A percentile compares a stretch with the other conserved stretches of the same genome.
Conservation (phyloP, 2,329 filamentous ascomycete species). For the Pleurostoma richardsiae region DNA sequence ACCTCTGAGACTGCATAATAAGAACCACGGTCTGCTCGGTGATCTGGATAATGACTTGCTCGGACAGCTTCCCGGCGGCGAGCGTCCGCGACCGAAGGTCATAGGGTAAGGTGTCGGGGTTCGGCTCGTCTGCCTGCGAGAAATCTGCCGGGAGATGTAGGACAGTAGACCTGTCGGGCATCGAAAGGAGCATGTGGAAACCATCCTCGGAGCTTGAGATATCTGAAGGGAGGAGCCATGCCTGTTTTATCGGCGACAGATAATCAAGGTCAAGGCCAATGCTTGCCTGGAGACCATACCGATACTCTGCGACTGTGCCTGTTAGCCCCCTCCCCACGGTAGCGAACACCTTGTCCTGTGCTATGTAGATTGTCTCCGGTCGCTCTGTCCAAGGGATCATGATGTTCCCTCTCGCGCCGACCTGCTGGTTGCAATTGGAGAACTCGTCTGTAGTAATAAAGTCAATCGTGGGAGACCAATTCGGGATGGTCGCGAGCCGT, state of each 20-base stretch:
- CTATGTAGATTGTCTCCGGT: slow-evolving; percentile 45
- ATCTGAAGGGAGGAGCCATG: slow-evolving; percentile 43
- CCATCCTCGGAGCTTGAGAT: slow-evolving; percentile 15
- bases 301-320: slow-evolving; percentile 63
- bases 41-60: slow-evolving; percentile 43
- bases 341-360: slow-evolving; percentile 58
- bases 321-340: slow-evolving; percentile 59
- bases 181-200: slow-evolving; percentile 39
- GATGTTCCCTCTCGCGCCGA: slow-evolving; percentile 9
- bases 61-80: slow-evolving; percentile 29
- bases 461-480: slow-evolving; percentile 58
- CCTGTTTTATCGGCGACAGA: slow-evolving; percentile 40
- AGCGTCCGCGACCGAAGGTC: slow-evolving; percentile 51
- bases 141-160: slow-evolving; percentile 45
- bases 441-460: slow-evolving; percentile 40
- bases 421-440: slow-evolving; percentile 17
- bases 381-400: slow-evolving; percentile 11
- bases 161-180: slow-evolving; percentile 42
- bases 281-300: slow-evolving; percentile 64
- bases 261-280: slow-evolving; percentile 55
- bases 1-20: slow-evolving; percentile 26
- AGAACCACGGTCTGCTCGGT: slow-evolving; percentile 43
- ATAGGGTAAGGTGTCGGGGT: slow-evolving; percentile 35
- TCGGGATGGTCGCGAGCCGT: slow-evolving; percentile 57
- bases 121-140: slow-evolving; percentile 34